A percentile compares a stretch with the other conserved stretches of the same genome.
Conservation (phyloP, 768 basidiomycete species). For the Phylloporus sp. region DNA sequence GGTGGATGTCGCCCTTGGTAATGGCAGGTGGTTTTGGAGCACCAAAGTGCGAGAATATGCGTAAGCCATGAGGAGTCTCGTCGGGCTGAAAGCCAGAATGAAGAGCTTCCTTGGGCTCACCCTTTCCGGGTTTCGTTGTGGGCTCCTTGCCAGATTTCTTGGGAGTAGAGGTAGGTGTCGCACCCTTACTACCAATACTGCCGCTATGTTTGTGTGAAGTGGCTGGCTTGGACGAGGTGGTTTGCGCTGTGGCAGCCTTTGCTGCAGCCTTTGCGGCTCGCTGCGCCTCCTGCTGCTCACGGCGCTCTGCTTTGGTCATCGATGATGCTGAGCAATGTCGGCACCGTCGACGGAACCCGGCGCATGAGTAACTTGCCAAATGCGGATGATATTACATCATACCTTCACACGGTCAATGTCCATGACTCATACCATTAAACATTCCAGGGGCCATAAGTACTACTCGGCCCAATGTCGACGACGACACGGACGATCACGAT, state of each 20-base stretch:
- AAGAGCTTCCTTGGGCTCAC: conserved; percentile 25
- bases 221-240: conserved; percentile 23
- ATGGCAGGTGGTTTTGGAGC: conserved; percentile 52
- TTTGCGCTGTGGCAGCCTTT: conserved; percentile 33
- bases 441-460: background rate
- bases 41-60: conserved; percentile 86
- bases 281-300: conserved; percentile 76
- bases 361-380: conserved; percentile 6
- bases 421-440: conserved; percentile 17
- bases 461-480: conserved; percentile 18
- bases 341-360: background rate
- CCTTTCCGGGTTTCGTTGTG: conserved; percentile 16
- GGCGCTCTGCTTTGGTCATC: conserved; percentile 79
- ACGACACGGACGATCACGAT: conserved; percentile 20
- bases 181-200: conserved; percentile 20
- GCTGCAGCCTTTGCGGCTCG: conserved; percentile 67
- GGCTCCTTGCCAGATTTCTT: conserved; percentile 25
- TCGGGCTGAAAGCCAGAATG: conserved; percentile 31
- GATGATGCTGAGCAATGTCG: background rate
- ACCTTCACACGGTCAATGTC: conserved; percentile 12
- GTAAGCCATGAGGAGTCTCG: conserved; percentile 53
- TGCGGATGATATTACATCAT: conserved; percentile 12
- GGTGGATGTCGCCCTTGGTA: conserved; percentile 86
- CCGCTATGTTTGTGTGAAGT: conserved; percentile 27
- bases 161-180: conserved; percentile 12